These are phyloP conservation scores for Magnusiomyces tetraspermus DNA, from an alignment of 1,139 yeast species.

Conservation along the genomic window DNA sequence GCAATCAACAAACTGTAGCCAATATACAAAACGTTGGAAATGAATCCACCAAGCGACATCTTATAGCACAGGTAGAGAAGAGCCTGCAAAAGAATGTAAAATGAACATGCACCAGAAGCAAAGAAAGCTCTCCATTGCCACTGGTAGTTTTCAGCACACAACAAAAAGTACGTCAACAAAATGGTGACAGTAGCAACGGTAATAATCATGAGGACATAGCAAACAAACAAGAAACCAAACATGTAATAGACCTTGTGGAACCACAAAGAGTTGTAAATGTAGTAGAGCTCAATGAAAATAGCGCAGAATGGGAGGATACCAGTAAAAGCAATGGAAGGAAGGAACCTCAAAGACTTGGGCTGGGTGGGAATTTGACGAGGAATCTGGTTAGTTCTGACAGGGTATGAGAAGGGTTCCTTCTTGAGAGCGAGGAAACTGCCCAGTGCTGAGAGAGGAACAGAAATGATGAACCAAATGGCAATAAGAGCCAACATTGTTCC, in stretches of 20 bases:
- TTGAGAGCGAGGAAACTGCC: conserved; percentile 76
- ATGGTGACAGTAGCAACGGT: conserved; percentile 78
- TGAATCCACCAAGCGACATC: conserved; percentile 65
- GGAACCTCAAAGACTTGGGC: conserved; percentile 68
- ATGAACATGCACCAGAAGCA: conserved; percentile 82
- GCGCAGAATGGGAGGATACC: conserved; percentile 95
- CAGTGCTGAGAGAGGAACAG: conserved; percentile 71
- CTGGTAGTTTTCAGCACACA: conserved; percentile 84
- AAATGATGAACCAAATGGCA: conserved; percentile 73
- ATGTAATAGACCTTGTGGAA: conserved; percentile 88
- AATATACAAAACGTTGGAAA: conserved; percentile 67
- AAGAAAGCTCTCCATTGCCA: conserved; percentile 97
- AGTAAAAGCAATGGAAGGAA: conserved; percentile 61
- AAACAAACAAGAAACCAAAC: conserved; percentile 93
- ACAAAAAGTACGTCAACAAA: conserved; percentile 70
- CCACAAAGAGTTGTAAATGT: conserved; percentile 82
- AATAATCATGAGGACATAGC: conserved; percentile 68
- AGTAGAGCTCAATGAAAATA: conserved; percentile 88
- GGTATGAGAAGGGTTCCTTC: conserved; percentile 49
- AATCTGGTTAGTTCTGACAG: conserved; percentile 81
- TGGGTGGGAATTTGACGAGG: conserved; percentile 93
- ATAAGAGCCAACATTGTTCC: conserved; percentile 82
- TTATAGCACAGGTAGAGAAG: conserved; percentile 39
- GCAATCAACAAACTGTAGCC: conserved; percentile 77
- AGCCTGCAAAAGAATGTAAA: conserved; percentile 79